Evolutionary conservation across 495 filamentous ascomycete genomes (phyloP).

Genomic region (Neurospora sp.): DNA sequence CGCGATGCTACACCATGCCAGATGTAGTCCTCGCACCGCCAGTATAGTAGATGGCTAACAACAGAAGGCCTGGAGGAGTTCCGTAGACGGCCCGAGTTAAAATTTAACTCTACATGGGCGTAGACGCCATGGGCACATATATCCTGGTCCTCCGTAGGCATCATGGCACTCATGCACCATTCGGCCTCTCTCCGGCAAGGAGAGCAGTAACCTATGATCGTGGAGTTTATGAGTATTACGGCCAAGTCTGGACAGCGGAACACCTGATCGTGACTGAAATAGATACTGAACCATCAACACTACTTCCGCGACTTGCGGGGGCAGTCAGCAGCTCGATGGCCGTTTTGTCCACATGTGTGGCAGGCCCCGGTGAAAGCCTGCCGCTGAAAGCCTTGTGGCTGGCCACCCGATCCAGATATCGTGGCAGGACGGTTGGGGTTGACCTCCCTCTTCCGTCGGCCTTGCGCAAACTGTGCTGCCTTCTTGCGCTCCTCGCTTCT

Average conservation of each 20-base stretch:
- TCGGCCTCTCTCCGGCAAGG: not conserved
- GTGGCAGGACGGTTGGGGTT: constrained; percentile 44
- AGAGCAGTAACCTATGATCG: not conserved
- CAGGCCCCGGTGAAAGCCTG: constrained; percentile 8
- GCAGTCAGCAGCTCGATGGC: constrained; percentile 21
- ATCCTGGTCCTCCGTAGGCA: not conserved
- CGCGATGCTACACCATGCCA: not conserved
- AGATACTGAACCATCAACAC: not conserved
- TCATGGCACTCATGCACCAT: not conserved
- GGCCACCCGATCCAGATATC: constrained; percentile 32
- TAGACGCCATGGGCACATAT: not conserved
- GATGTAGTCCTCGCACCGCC: not conserved
- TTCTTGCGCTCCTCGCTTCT: constrained; percentile 30
- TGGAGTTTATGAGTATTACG: not conserved
- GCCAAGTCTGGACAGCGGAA: not conserved
- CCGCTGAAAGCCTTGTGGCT: constrained; percentile 6
- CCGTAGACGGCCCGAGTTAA: not conserved
- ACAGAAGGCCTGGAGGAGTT: not conserved
- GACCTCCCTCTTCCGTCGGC: constrained; percentile 47
- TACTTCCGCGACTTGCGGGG: constrained; percentile 15
- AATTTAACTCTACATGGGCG: not conserved
- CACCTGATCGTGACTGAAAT: not conserved
- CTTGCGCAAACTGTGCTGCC: constrained; percentile 36
- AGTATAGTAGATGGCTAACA: not conserved
- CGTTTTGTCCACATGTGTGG: constrained; percentile 18